Evolutionary conservation across 805 yeast species (phyloP), one percentile per base, ranked within the genome.

Genomic region (Dipodascopsis uninucleata): DNA sequence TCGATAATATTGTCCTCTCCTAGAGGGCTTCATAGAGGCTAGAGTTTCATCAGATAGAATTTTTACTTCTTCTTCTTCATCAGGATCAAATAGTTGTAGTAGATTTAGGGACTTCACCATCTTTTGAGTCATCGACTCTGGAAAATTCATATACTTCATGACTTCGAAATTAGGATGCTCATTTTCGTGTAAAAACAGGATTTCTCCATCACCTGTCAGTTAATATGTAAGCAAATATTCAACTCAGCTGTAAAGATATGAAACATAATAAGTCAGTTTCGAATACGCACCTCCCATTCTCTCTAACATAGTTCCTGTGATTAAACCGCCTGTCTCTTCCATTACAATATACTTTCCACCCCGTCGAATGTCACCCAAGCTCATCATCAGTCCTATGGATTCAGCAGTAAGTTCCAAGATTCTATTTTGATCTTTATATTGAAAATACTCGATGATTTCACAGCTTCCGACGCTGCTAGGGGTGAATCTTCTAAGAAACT

Each of bases 291-390:
- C 77, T 49, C 79, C 79, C 90, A 94, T 85, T 61, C 97, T 73
- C 62, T 93, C 99, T 65, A 93, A 61, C 74, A 93, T 71, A 3
- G 95, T 86, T 49, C 85, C 85, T 4, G 85, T 76, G 1, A 93
- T 61, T n/a, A 90, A 72, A 5, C 97, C 96, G 25, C 95, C 89
- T n/a, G 96, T 83, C 60, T 93, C 98, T 60, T 93, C 99, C 43
- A 87, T 72, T 3, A 90, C 81, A 18, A 93, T 68, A 59, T 93
- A 93, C 47, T 76, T 79, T 1, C 98, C 97, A 8, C 95, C 95
- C 0, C 96, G 88, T 59, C 81, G 78, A 26, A 93, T 76, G 60
- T 90, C 87, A 1, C 82, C 96, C 56, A 82, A 72, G 49, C 81
- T 81, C 66, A 93, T 67, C 58, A 87, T 67, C 64, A 84, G 68